Conservation (phyloP, 306 rosid genomes). For the Citrullus colocynthis region DNA sequence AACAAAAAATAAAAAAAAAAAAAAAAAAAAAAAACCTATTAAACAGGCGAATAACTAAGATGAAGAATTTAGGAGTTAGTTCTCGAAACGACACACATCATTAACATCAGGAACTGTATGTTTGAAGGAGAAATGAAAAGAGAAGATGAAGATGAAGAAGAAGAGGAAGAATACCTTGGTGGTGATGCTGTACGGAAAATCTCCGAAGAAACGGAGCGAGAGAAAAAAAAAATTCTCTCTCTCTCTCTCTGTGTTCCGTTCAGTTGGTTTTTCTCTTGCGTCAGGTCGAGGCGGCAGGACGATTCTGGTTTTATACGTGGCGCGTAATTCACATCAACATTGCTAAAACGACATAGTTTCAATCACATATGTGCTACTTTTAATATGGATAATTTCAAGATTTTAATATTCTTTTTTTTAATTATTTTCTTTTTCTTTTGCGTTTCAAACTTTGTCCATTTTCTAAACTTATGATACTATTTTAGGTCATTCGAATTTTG, state of each 20-base stretch:
- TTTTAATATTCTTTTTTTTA: too few relatives aligned
- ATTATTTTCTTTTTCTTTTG: not conserved
- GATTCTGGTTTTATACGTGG: not conserved
- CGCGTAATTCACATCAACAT: not conserved
- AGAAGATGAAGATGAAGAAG: not conserved
- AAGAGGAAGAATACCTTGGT: not conserved
- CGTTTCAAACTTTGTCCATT: not conserved
- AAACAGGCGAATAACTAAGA: not conserved
- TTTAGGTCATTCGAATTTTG: not conserved
- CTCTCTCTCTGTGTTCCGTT: not conserved
- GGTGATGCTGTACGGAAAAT: not conserved
- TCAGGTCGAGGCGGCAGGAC: not conserved
- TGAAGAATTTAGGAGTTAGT: too few relatives aligned
- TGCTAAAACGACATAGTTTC: not conserved
- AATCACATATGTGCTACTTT: too few relatives aligned
- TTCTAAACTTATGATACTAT: not conserved
- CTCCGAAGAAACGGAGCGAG: constrained; percentile 8
- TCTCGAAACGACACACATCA: not conserved
- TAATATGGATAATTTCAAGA: not conserved
- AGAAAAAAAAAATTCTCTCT: not conserved
- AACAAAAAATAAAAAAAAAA: not conserved
- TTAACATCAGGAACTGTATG: not conserved
- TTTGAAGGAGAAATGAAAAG: not conserved
- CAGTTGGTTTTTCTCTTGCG: constrained; percentile 2
- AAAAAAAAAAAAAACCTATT: not conserved